Conservation (phyloP, 1,139 yeast genomes). For the Hanseniaspora gamundiae region DNA sequence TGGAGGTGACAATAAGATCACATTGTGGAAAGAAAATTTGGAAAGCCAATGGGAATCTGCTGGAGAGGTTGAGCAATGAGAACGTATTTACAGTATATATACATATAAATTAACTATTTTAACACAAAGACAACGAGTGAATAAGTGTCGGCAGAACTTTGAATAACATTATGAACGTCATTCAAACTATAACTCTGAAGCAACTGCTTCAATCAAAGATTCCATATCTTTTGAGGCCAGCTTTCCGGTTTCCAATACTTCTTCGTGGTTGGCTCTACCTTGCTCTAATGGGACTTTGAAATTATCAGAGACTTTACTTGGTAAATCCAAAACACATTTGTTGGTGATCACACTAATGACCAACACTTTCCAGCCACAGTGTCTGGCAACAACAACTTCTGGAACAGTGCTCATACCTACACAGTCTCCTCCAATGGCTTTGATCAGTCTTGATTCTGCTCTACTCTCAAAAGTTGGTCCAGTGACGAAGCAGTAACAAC, state of each 20-base stretch:
- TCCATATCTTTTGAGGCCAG: constrained; percentile 76
- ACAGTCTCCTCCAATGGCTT: constrained; percentile 74
- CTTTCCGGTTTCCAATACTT: constrained; percentile 74
- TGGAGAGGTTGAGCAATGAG: constrained; percentile 75
- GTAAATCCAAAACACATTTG: constrained; percentile 61
- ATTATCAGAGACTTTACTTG: constrained; percentile 46
- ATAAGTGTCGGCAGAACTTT: no score
- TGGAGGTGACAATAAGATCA: constrained; percentile 92
- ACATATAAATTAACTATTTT: no score
- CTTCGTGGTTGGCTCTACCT: constrained; percentile 84
- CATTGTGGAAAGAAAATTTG: constrained; percentile 91
- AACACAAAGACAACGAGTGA: no score
- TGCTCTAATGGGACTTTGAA: constrained; percentile 43
- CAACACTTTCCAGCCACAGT: constrained; percentile 65
- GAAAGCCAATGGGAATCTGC: constrained; percentile 95
- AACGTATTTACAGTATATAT: neutral
- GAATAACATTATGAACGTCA: no score
- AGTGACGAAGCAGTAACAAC: constrained; percentile 71
- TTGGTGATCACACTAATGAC: constrained; percentile 85
- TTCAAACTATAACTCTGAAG: constrained; percentile 28
- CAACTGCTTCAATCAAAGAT: constrained; percentile 49
- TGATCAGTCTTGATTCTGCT: constrained; percentile 76
- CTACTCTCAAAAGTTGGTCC: constrained; percentile 94
- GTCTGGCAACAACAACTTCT: constrained; percentile 87
- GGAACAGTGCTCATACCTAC: constrained; percentile 99